Conservation (phyloP, 768 basidiomycete species). For the Suillus alpinus region DNA sequence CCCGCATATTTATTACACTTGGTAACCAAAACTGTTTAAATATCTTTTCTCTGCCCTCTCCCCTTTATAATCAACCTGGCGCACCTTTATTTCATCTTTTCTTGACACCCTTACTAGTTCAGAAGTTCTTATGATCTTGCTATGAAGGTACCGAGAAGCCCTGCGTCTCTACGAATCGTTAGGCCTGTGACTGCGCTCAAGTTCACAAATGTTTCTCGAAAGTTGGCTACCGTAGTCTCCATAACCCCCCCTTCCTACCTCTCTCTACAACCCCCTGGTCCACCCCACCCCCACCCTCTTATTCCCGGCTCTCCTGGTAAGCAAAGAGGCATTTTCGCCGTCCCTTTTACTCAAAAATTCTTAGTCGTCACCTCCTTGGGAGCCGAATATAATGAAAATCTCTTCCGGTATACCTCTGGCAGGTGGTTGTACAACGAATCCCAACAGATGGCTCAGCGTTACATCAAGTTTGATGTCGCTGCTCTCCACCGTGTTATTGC, state of each 20-base stretch:
- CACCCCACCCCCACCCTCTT: neutral
- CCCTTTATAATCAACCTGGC: slow-evolving; percentile 2
- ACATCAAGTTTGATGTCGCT: slow-evolving; percentile 15
- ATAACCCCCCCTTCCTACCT: slow-evolving; percentile 13
- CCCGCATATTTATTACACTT: slow-evolving; percentile 12
- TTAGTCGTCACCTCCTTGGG: slow-evolving; percentile 3
- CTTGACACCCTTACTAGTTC: neutral
- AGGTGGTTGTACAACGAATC: slow-evolving; percentile 30
- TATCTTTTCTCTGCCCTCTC: neutral
- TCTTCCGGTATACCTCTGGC: slow-evolving; percentile 15
- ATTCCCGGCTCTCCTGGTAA: slow-evolving; percentile 1
- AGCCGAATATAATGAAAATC: slow-evolving; percentile 7
- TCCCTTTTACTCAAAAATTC: neutral
- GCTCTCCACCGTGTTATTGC: slow-evolving; percentile 15
- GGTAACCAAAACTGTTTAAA: neutral
- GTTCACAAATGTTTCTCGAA: slow-evolving; percentile 4
- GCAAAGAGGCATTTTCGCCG: neutral
- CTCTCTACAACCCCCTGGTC: slow-evolving; percentile 9
- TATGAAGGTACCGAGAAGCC: slow-evolving; percentile 9
- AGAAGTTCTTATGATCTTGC: slow-evolving; percentile 5
- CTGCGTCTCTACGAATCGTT: slow-evolving; percentile 1
- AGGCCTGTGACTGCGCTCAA: slow-evolving; percentile 1
- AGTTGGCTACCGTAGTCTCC: slow-evolving; percentile 9
- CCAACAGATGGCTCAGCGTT: slow-evolving; percentile 15
- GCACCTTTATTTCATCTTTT: slow-evolving; percentile 6